phyloP scores from a whole-genome alignment of 169 alveolate species.

The Plasmodium relictum region DNA sequence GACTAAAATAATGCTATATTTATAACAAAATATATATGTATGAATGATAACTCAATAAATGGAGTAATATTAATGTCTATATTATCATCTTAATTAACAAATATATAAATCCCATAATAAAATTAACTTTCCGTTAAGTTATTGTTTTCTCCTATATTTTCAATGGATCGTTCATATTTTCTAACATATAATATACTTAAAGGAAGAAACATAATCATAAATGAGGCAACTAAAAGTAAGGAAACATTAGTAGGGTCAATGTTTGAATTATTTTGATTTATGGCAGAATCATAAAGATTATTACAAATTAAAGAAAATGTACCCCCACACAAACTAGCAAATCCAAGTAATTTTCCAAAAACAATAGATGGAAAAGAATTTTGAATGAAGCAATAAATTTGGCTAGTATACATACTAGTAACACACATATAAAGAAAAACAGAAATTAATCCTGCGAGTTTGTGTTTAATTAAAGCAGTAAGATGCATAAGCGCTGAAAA shows the following conservation, averaged over 20 bases:
- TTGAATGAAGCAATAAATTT: conserved; percentile 79
- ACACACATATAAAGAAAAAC: conserved; percentile 78
- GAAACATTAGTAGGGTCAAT: conserved; percentile 38
- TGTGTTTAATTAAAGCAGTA: conserved; percentile 61
- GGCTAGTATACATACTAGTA: conserved; percentile 81
- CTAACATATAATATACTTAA: conserved; percentile 33
- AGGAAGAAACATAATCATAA: conserved; percentile 68
- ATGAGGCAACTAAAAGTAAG: conserved; percentile 6
- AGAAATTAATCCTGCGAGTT: conserved; percentile 66
- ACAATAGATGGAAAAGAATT: conserved; percentile 78
- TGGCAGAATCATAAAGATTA: conserved; percentile 58
- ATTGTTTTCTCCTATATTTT: not conserved
- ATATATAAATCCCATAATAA: not conserved
- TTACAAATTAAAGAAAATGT: conserved; percentile 78
- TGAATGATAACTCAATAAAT: no score
- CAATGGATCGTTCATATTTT: conserved; percentile 66
- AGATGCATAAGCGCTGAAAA: conserved; percentile 79
- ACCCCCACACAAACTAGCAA: conserved; percentile 81
- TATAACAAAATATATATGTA: no score
- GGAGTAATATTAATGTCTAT: no score
- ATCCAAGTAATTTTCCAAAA: conserved; percentile 83
- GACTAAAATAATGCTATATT: no score
- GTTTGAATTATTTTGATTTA: not conserved
- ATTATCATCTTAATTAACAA: no score
- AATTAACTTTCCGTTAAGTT: not conserved